phyloP scores from a whole-genome alignment of 352 stramenopile genomes.

The Phytophthora hybrid region DNA sequence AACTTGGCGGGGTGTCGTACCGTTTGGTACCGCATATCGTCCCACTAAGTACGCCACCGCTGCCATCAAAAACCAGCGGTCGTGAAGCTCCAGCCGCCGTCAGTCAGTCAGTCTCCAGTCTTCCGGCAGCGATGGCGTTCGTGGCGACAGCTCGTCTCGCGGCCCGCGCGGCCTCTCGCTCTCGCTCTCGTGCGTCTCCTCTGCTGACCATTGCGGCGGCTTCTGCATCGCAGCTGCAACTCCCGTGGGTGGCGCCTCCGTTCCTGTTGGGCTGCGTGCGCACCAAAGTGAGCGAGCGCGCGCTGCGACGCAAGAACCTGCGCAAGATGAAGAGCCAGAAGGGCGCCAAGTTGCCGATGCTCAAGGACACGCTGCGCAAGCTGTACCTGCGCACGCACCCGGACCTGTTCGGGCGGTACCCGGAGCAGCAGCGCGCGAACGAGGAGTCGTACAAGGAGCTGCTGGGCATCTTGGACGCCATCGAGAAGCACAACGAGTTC shows the following conservation, averaged over 20 bases:
- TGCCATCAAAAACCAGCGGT: conserved; percentile 16
- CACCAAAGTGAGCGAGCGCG: conserved; percentile 78
- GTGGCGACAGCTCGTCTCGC: conserved; percentile 15
- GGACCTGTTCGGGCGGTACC: conserved; percentile 80
- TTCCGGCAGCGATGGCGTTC: conserved; percentile 18
- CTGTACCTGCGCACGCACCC: conserved; percentile 85
- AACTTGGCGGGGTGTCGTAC: no score
- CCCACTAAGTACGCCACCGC: not conserved
- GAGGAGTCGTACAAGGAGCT: conserved; percentile 85
- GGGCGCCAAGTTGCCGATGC: conserved; percentile 59
- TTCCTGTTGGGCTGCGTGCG: conserved; percentile 54
- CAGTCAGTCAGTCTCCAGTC: conserved; percentile 9
- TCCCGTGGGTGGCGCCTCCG: conserved; percentile 13
- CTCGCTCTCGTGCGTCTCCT: conserved; percentile 18
- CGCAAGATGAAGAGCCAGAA: conserved; percentile 79
- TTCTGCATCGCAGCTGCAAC: no score
- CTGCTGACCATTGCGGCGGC: not conserved
- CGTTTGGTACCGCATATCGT: no score
- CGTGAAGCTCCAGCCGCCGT: not conserved
- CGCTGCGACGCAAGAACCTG: conserved; percentile 76
- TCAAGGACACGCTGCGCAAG: conserved; percentile 85
- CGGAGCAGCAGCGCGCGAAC: conserved; percentile 69
- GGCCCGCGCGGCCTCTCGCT: conserved; percentile 6
- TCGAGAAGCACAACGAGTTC: conserved; percentile 84
- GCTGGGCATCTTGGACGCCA: conserved; percentile 81